Conservation (phyloP, 805 yeast genomes). For the Candida berthetii region DNA sequence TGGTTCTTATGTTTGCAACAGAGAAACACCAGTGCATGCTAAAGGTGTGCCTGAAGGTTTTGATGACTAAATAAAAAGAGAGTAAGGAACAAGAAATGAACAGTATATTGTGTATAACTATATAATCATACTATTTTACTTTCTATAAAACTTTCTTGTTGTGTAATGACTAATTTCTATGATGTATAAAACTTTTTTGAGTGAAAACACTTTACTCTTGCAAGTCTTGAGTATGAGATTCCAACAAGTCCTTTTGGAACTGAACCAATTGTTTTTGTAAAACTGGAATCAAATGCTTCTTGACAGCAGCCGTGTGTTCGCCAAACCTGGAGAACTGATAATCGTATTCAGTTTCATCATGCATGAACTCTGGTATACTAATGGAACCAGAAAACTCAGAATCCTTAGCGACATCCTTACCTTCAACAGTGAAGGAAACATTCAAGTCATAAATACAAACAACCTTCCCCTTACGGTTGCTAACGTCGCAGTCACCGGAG, state of each 20-base stretch:
- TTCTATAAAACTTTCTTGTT: background rate
- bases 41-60: slow-evolving; percentile 88
- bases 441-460: slow-evolving; percentile 68
- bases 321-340: slow-evolving; percentile 41
- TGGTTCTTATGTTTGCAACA: slow-evolving; percentile 39
- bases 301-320: slow-evolving; percentile 31
- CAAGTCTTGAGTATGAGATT: slow-evolving; percentile 55
- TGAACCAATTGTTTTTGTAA: slow-evolving; percentile 40
- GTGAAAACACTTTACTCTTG: too few species aligned
- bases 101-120: background rate
- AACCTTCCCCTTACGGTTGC: slow-evolving; percentile 79
- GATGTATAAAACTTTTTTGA: background rate
- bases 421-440: slow-evolving; percentile 40
- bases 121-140: background rate
- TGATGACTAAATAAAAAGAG: slow-evolving; percentile 21
- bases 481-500: slow-evolving; percentile 75
- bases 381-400: slow-evolving; percentile 35
- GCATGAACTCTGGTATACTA: slow-evolving; percentile 62
- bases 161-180: background rate
- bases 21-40: slow-evolving; percentile 47
- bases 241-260: slow-evolving; percentile 59
- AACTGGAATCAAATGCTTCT: slow-evolving; percentile 44
- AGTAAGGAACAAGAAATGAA: background rate
- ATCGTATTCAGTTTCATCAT: slow-evolving; percentile 68
- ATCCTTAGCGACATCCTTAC: slow-evolving; percentile 28